Evolutionary conservation across 2,329 filamentous ascomycete species (phyloP).

Genomic region (Leptographium radiaticola): DNA sequence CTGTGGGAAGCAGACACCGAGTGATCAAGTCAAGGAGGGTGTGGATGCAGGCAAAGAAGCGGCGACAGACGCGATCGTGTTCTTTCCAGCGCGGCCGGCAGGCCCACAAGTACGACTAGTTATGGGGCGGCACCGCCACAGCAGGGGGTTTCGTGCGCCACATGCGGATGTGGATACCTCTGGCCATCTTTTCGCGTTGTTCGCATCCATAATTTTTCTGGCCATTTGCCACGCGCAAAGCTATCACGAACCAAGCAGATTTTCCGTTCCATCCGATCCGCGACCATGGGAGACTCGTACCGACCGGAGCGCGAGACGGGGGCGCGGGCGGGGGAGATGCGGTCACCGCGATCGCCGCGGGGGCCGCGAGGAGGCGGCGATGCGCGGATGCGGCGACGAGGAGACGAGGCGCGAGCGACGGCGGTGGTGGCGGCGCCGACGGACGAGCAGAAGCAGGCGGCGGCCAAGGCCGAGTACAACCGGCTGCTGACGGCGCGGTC

Average conservation of each 20-base stretch:
- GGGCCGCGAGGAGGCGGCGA: not conserved
- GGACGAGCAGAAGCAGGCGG: conserved; percentile 76
- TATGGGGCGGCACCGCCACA: no score
- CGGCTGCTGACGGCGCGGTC: conserved; percentile 86
- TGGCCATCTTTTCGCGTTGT: no score
- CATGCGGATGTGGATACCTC: no score
- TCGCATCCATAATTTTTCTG: not conserved
- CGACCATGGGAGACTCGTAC: conserved; percentile 6
- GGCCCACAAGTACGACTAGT: not conserved
- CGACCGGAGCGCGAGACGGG: conserved; percentile 2
- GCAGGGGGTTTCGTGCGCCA: no score
- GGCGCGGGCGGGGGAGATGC: not conserved
- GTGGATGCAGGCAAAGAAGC: not conserved
- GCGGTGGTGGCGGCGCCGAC: conserved; percentile 33
- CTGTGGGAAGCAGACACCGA: no score
- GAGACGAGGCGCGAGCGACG: conserved; percentile 5
- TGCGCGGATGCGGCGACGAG: not conserved
- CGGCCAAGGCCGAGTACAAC: conserved; percentile 85
- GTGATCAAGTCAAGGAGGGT: not conserved
- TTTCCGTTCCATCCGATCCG: not conserved
- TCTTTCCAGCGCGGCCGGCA: not conserved
- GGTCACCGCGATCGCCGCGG: not conserved
- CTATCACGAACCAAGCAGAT: not conserved
- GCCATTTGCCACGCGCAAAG: no score
- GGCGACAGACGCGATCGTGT: not conserved